Base-by-base conservation (phyloP, 2,329 filamentous ascomycete species). In the Harringtonia aguacate region DNA sequence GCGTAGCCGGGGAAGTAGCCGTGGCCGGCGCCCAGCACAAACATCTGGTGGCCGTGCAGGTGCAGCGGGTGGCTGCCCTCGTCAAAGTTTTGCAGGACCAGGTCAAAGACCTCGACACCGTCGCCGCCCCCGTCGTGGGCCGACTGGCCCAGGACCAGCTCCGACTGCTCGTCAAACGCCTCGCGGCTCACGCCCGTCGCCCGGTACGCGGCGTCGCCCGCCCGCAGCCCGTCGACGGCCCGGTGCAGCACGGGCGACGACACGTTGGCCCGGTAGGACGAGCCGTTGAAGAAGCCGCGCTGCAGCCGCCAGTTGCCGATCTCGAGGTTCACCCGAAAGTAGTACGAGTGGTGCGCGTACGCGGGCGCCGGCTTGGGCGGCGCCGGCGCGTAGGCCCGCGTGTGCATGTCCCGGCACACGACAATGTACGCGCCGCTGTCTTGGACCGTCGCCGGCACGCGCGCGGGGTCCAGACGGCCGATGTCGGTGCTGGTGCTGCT, bases 91-190 rank as follows among this genome's bases (percentile, higher is more conserved):
- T 53, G 48, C 17, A 90, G 66, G 17, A 87, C 63, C 36, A 90
- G 72, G 55, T 90, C 80, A 20, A 89, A 73, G n/a, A 86, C 68
- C 45, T 79, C 66, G 22, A 73, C 65, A 28, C 61, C 48, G 39
- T 72, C 73, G 50, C 81, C n/a, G n/a, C n/a, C n/a, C n/a, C n/a
- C 24, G 10, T 27, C 24, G 24, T 6, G 6, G 24, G 24, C 24
- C 7, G 24, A 7, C 24, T 7, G 73, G 28, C 79, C 67, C 14
- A 94, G 69, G 4, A 94, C 69, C 51, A 81, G 73, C 49, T 69
- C 66, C 39, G 61, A 57, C 40, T 51, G 52, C 2, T 51, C 41
- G 47, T 67, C 56, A 46, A 69, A 70, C 2, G 70, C 63, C 35
- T 68, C 67, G 4, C 68, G 68, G 55, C 77, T 73, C 13, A 67